Base-by-base conservation (phyloP, 2,329 filamentous ascomycete genomes). In the Coleophoma eucalyptorum region DNA sequence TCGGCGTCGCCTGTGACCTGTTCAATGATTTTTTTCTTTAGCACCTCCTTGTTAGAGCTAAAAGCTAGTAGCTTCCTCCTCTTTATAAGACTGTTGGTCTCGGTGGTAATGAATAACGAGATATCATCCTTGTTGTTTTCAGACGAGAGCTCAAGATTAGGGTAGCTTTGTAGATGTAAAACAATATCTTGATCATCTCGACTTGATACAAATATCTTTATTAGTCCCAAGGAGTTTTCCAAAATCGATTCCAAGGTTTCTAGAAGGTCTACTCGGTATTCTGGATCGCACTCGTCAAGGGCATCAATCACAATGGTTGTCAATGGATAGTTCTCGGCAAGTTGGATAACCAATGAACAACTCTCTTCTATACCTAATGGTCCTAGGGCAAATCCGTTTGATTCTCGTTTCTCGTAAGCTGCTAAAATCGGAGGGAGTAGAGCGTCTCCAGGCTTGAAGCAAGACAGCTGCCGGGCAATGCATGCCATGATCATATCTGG, bases 281-380 rank as follows among this genome's bases (percentile, higher is more conserved):
- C 21, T 19, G 11, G 21, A 16, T 46, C 26, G 15, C 26, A 34
- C 31, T 46, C 43, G n/a, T 46, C 26, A 26, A 46, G 43, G 4
- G 26, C 26, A 34, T 46, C 26, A 46, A 46, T 46, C 6, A 46
- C 11, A 34, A 46, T 34, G 6, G 31, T 46, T 34, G 48, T 41
- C 5, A 41, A 8, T 41, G 11, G 38, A 19, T 41, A 41, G 3
- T 18, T 4, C 38, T 41, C n/a, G 12, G 38, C 10, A 18, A 41
- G 38, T n/a, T 41, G n/a, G 38, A 41, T n/a, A 8, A 41, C 20
- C 5, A 41, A 33, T 42, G 18, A 1, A 37, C 34, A 11, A 40
- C 56, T 53, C 21, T 60, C 54, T 1, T 43, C 46, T 42, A 55
- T 38, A 15, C 32, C 18, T 31, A 60, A 50, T 38, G 34, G 19